Evolutionary conservation across 768 basidiomycete species (phyloP).

Genomic region (Hydnomerulius pinastri): DNA sequence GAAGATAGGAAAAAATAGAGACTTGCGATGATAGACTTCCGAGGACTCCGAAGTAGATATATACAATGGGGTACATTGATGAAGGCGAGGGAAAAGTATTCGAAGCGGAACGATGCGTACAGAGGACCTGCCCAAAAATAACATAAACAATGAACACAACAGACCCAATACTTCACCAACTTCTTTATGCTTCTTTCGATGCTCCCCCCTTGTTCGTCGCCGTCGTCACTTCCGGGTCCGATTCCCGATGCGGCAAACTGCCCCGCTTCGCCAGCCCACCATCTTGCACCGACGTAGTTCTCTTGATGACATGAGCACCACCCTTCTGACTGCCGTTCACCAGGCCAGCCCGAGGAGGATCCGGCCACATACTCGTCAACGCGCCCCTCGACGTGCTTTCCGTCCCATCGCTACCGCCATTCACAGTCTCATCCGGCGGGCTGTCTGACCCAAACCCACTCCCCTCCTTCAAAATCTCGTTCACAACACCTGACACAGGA

Average conservation of each 20-base stretch:
- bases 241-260: constrained; percentile 31
- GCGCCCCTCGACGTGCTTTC: constrained; percentile 9
- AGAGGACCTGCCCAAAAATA: constrained; percentile 9
- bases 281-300: constrained; percentile 31
- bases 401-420: constrained; percentile 2
- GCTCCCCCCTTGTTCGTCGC: constrained; percentile 20
- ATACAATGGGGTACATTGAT: constrained; percentile 12
- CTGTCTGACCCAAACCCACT: constrained; percentile 1
- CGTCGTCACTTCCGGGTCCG: constrained; percentile 28
- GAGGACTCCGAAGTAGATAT: constrained; percentile 11
- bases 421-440: neutral
- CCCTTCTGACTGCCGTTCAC: constrained; percentile 19
- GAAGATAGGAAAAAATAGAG: constrained; percentile 4
- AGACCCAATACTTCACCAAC: constrained; percentile 11
- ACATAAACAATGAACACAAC: neutral
- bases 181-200: constrained; percentile 22
- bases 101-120: constrained; percentile 4
- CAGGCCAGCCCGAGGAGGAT: constrained; percentile 5
- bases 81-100: neutral
- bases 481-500: constrained; percentile 35
- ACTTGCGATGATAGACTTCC: constrained; percentile 6
- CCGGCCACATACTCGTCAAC: constrained; percentile 8
- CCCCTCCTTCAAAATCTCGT: constrained; percentile 38
- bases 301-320: constrained; percentile 24
- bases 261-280: constrained; percentile 28